Conservation (phyloP, 768 basidiomycete genomes). For the Mycena maculata region DNA sequence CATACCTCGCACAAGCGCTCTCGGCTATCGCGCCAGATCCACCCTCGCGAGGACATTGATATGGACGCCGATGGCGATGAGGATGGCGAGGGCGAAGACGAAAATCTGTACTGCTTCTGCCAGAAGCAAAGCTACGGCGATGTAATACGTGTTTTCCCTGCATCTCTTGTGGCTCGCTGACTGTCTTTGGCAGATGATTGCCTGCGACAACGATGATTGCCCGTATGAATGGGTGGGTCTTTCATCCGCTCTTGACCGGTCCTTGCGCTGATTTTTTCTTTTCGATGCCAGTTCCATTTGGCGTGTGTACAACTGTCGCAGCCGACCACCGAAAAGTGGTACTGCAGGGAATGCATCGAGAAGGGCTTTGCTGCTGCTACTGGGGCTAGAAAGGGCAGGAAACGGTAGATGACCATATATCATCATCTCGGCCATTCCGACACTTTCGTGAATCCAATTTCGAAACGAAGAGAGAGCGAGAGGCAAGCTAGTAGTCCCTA, state of each 20-base stretch:
- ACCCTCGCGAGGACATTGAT: conserved; percentile 50
- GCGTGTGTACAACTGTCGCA: conserved; percentile 67
- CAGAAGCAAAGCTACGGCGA: conserved; percentile 64
- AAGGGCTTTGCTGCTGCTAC: conserved; percentile 44
- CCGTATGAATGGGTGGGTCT: conserved; percentile 75
- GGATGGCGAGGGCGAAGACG: conserved; percentile 59
- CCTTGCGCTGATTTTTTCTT: not conserved
- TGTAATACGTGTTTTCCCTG: conserved; percentile 41
- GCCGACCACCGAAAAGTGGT: conserved; percentile 64
- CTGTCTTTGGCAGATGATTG: conserved; percentile 65
- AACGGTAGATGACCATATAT: conserved; percentile 50
- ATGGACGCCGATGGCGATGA: conserved; percentile 53
- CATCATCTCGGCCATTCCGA: too few species aligned
- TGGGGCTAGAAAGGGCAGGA: conserved; percentile 52
- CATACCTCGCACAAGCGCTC: conserved; percentile 49
- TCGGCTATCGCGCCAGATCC: conserved; percentile 59
- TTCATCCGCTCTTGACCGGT: not conserved
- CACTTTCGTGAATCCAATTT: too few species aligned
- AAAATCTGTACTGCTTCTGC: conserved; percentile 63
- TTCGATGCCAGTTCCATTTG: conserved; percentile 64
- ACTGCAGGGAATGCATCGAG: conserved; percentile 60
- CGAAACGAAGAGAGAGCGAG: too few species aligned
- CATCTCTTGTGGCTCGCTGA: not conserved
- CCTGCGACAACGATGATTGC: conserved; percentile 77
- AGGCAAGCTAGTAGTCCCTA: too few species aligned